Percentiles rank a stretch among this genome's conserved stretches.
These are phyloP conservation scores for Sisymbrium altissimum DNA, from an alignment of 345 rosid species.

Conservation along the genomic window DNA sequence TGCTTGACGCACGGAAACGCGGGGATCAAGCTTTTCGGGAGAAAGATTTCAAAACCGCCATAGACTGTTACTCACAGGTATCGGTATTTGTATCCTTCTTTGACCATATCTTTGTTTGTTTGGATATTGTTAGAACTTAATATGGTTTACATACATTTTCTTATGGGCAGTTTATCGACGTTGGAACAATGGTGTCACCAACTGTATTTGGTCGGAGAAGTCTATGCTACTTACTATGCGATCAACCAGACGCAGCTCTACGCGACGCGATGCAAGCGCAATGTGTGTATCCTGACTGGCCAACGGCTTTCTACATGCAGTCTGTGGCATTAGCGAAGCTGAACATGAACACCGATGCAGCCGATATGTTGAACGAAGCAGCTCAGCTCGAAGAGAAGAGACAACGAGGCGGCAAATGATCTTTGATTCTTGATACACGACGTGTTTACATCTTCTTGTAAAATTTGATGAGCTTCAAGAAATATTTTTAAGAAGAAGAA, in stretches of 20 bases:
- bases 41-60: slow-evolving; percentile 91
- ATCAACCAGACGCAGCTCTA: slow-evolving; percentile 86
- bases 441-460: background rate
- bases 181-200: slow-evolving; percentile 84
- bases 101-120: background rate
- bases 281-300: slow-evolving; percentile 81
- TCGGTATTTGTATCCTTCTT: too few species aligned
- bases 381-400: slow-evolving; percentile 82
- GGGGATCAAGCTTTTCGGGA: slow-evolving; percentile 95
- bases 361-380: slow-evolving; percentile 96
- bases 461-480: slow-evolving; percentile 18
- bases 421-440: slow-evolving; percentile 28
- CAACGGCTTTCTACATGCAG: slow-evolving; percentile 95
- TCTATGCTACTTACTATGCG: slow-evolving; percentile 79
- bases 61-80: slow-evolving; percentile 94
- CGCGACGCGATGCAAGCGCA: slow-evolving; percentile 99
- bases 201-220: slow-evolving; percentile 93
- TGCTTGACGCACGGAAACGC: slow-evolving; percentile 87
- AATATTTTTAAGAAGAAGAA: background rate
- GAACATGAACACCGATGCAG: slow-evolving; percentile 88
- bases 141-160: background rate
- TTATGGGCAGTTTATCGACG: slow-evolving; percentile 70
- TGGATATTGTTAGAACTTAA: slow-evolving; percentile 2
- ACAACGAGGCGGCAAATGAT: slow-evolving; percentile 62
- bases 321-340: slow-evolving; percentile 94